A percentile compares a stretch with the other conserved stretches of the same genome.
phyloP scores from a whole-genome alignment of 208 protist species.

The Acanthamoeba quina region DNA sequence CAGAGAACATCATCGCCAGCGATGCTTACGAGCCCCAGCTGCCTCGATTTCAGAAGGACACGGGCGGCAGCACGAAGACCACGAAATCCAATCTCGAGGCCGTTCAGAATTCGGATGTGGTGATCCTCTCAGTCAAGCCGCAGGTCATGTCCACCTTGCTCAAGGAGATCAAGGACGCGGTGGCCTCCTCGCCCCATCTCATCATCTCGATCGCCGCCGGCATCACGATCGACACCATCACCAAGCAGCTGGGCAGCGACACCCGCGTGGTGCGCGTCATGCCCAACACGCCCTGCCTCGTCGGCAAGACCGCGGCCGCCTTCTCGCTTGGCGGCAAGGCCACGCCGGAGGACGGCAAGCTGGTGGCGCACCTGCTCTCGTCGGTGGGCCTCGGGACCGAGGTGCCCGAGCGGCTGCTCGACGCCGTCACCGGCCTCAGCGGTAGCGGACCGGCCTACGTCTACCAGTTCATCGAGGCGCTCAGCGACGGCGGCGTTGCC shows the following conservation, averaged over 20 bases:
- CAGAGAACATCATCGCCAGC: constrained; percentile 79
- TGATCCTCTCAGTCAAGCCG: constrained; percentile 96
- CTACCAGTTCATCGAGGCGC: constrained; percentile 96
- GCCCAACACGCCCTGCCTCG: constrained; percentile 95
- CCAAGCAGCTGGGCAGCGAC: constrained; percentile 84
- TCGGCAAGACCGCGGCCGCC: constrained; percentile 89
- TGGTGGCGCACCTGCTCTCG: constrained; percentile 29
- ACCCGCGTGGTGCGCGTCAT: constrained; percentile 95
- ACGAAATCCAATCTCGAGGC: constrained; percentile 86
- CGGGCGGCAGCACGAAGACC: constrained; percentile 89
- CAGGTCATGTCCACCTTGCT: constrained; percentile 90
- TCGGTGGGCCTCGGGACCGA: constrained; percentile 29
- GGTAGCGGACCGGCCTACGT: constrained; percentile 97
- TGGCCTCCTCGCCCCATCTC: constrained; percentile 55
- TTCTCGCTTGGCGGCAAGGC: constrained; percentile 87
- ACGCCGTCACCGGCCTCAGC: constrained; percentile 92
- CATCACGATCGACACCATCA: constrained; percentile 90
- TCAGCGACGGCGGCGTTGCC: constrained; percentile 96
- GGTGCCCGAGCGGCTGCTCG: constrained; percentile 72
- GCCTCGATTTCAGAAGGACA: constrained; percentile 85
- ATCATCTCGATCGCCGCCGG: constrained; percentile 96
- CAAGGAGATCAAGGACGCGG: constrained; percentile 68
- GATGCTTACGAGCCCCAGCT: constrained; percentile 91
- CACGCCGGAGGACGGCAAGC: constrained; percentile 75
- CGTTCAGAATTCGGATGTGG: constrained; percentile 88